These are phyloP conservation scores for Plectosphaerella sp. DNA, from an alignment of 2,329 filamentous ascomycete genomes.

Conservation along the genomic window DNA sequence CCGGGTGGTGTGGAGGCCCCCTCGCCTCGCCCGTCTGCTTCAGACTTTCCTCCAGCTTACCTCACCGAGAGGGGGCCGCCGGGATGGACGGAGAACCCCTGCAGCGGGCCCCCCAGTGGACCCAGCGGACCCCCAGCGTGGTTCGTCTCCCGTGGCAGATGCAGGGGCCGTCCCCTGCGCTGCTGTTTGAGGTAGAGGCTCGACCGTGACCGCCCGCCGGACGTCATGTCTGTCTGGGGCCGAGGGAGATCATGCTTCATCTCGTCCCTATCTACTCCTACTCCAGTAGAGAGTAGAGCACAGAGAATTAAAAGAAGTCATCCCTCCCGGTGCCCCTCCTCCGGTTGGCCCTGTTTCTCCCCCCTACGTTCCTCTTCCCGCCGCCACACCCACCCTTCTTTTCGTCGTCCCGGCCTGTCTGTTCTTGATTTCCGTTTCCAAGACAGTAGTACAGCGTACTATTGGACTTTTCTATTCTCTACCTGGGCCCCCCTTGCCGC, in stretches of 20 bases:
- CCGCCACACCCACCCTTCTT: background rate
- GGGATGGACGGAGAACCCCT: too few species aligned
- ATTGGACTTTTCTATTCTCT: background rate
- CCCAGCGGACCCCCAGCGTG: background rate
- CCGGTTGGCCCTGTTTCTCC: background rate
- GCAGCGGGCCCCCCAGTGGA: too few species aligned
- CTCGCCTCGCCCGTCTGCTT: too few species aligned
- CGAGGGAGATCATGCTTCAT: background rate
- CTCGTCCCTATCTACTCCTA: background rate
- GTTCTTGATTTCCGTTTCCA: background rate
- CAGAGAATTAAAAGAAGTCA: background rate
- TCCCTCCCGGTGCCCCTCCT: background rate
- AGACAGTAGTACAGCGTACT: conserved; percentile 1
- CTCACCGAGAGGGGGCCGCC: too few species aligned
- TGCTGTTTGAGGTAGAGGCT: background rate
- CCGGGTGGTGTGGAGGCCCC: too few species aligned
- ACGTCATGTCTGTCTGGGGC: too few species aligned
- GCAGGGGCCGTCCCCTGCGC: background rate
- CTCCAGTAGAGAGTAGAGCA: background rate
- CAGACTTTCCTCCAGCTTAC: too few species aligned
- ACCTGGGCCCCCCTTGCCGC: background rate
- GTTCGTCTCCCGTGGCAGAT: background rate
- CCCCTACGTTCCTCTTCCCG: background rate
- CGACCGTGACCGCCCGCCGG: background rate
- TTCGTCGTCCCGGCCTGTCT: background rate